These are phyloP conservation scores for Paxillus ammoniavirescens DNA, from an alignment of 768 basidiomycete species.

Conservation along the genomic window DNA sequence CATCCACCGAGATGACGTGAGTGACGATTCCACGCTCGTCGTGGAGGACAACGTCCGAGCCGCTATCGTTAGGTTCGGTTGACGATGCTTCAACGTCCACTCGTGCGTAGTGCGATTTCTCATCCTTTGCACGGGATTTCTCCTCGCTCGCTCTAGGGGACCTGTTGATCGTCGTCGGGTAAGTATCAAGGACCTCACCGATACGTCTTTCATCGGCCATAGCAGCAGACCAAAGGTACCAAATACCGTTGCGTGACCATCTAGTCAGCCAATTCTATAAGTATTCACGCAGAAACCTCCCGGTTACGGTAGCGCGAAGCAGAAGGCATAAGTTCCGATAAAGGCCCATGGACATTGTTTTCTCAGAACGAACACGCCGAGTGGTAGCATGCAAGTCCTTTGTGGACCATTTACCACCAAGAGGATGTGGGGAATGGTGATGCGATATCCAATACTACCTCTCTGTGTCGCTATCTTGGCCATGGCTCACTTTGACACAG, in stretches of 20 bases:
- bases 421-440: too few species aligned
- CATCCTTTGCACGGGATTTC: constrained; percentile 12
- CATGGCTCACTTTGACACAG: too few species aligned
- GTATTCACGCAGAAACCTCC: background rate
- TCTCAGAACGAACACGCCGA: background rate
- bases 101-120: constrained; percentile 22
- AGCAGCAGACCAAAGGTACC: background rate
- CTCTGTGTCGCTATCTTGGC: too few species aligned
- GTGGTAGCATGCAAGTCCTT: background rate
- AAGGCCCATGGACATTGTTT: background rate
- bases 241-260: background rate
- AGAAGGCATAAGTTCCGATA: background rate
- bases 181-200: background rate
- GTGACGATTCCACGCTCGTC: constrained; percentile 48
- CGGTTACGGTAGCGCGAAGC: background rate
- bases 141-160: constrained; percentile 12
- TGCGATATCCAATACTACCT: too few species aligned
- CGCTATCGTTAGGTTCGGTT: background rate
- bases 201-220: constrained; percentile 4
- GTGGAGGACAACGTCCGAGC: constrained; percentile 27
- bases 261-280: background rate
- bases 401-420: background rate
- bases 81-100: constrained; percentile 33
- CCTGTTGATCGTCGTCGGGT: background rate
- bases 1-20: constrained; percentile 41